Evolutionary conservation across 371 early-diverging fungal species (phyloP).

Genomic region (Mucor indicus): DNA sequence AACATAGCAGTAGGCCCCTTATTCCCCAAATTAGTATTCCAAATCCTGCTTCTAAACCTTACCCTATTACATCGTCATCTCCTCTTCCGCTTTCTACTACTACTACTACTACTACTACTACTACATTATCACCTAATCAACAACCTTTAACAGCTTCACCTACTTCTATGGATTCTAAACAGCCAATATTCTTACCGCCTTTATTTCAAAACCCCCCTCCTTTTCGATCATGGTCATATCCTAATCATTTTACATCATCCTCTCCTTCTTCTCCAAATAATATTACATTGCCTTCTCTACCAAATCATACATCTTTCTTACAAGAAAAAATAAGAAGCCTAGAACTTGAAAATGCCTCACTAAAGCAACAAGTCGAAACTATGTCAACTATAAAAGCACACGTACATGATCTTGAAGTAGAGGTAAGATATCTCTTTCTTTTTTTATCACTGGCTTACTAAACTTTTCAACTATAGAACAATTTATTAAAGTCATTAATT

Average conservation of each 20-base stretch:
- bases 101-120: no score
- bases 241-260: not conserved
- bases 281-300: not conserved
- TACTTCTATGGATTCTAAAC: not conserved
- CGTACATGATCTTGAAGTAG: slow-evolving; percentile 32
- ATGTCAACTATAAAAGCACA: slow-evolving; percentile 11
- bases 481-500: slow-evolving; percentile 2
- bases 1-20: no score
- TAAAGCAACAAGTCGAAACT: slow-evolving; percentile 12
- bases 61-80: no score
- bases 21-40: slow-evolving; percentile 29
- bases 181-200: not conserved
- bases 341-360: slow-evolving; percentile 11
- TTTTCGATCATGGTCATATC: not conserved
- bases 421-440: slow-evolving; percentile 16
- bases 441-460: no score
- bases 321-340: slow-evolving; percentile 1
- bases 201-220: not conserved
- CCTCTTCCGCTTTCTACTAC: not conserved
- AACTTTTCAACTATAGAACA: slow-evolving; percentile 4
- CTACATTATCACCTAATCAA: no score
- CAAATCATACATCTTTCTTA: no score
- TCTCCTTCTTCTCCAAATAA: not conserved
- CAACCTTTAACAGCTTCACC: not conserved
- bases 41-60: slow-evolving; percentile 18